Percentiles rank a stretch among this genome's conserved stretches.
phyloP scores from a whole-genome alignment of 2,329 filamentous ascomycete genomes.

The Cryphonectria naterciae region DNA sequence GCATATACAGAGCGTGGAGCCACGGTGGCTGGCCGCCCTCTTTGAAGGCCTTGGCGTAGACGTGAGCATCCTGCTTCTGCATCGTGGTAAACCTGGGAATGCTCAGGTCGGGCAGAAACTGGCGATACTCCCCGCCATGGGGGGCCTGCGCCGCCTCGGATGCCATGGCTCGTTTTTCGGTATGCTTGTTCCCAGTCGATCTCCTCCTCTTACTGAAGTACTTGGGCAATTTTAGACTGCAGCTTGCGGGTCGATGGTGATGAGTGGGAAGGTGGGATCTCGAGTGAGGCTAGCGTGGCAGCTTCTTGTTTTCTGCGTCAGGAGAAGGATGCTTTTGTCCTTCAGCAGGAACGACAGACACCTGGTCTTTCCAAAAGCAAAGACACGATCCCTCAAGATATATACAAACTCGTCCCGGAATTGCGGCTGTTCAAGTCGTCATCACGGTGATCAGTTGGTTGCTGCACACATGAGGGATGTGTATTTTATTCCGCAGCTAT shows the following conservation, averaged over 20 bases:
- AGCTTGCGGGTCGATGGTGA: neutral
- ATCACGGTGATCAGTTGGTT: neutral
- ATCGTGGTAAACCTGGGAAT: slow-evolving; percentile 66
- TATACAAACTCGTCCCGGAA: neutral
- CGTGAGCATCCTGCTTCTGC: slow-evolving; percentile 63
- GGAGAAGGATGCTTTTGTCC: too few species aligned
- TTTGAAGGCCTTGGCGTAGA: slow-evolving; percentile 65
- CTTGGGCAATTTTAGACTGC: too few species aligned
- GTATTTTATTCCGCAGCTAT: slow-evolving; percentile 9
- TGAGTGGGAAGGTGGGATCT: neutral
- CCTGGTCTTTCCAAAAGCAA: neutral
- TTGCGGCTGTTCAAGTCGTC: neutral
- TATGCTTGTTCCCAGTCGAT: neutral
- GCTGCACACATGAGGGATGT: neutral
- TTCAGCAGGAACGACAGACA: neutral
- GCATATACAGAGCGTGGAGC: slow-evolving; percentile 63
- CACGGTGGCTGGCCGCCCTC: slow-evolving; percentile 65
- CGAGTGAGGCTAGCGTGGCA: neutral
- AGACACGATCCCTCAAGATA: neutral
- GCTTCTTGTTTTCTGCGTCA: neutral
- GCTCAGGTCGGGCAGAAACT: slow-evolving; percentile 65
- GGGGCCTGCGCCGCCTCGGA: slow-evolving; percentile 14
- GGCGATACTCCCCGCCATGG: slow-evolving; percentile 50
- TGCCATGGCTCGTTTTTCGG: slow-evolving; percentile 11
- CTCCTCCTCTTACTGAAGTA: too few species aligned